Conservation (phyloP, 352 stramenopile species). For the Pythium insidiosum region DNA sequence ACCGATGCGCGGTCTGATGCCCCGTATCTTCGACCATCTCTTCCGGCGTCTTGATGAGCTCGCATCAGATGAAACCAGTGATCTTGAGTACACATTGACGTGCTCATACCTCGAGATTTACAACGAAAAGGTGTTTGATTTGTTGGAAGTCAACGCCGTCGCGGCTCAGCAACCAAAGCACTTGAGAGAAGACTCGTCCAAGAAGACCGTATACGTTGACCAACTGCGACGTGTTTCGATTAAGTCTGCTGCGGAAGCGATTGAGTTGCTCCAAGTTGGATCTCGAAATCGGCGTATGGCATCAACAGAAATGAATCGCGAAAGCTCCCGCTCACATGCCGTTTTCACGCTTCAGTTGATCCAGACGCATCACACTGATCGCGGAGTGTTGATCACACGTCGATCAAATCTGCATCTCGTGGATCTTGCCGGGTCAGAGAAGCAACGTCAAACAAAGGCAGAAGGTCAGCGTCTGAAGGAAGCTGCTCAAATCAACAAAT, state of each 20-base stretch:
- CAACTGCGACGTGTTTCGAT: conserved; percentile 62
- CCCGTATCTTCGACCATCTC: conserved; percentile 79
- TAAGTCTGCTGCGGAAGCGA: conserved; percentile 46
- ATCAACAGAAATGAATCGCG: conserved; percentile 96
- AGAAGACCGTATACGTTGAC: conserved; percentile 77
- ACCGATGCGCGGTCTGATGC: conserved; percentile 63
- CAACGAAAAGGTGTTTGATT: conserved; percentile 87
- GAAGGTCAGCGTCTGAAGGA: conserved; percentile 82
- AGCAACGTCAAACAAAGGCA: conserved; percentile 75
- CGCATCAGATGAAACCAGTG: conserved; percentile 29
- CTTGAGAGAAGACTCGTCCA: conserved; percentile 63
- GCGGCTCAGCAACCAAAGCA: conserved; percentile 47
- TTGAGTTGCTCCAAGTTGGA: conserved; percentile 68
- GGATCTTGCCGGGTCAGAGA: conserved; percentile 84
- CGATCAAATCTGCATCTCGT: conserved; percentile 80
- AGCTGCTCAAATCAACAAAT: conserved; percentile 88
- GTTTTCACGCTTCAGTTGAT: conserved; percentile 96
- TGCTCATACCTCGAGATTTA: conserved; percentile 90
- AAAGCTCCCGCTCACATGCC: conserved; percentile 94
- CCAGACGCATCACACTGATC: conserved; percentile 53
- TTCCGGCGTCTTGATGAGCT: conserved; percentile 47
- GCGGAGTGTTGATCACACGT: conserved; percentile 49
- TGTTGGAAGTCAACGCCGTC: conserved; percentile 52
- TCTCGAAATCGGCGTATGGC: conserved; percentile 90
- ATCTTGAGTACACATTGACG: conserved; percentile 48